Percentiles rank a stretch among this genome's conserved stretches.
Evolutionary conservation across 108 stramenopile species (phyloP).

Genomic region (Nitzschia sp.): DNA sequence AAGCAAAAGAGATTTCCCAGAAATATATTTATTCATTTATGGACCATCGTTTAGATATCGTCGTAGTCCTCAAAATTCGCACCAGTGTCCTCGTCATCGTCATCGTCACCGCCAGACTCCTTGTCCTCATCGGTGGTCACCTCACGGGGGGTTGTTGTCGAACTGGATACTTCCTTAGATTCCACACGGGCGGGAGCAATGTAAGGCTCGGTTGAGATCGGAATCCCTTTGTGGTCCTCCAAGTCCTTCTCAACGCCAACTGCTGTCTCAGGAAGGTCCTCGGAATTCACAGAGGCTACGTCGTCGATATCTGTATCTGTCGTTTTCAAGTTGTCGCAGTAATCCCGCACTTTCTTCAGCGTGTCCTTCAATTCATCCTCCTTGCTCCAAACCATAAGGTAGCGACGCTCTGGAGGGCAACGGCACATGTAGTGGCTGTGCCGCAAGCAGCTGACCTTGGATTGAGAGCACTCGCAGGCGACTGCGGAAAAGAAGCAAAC

Average conservation of each 20-base stretch:
- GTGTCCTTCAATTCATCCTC: constrained; percentile 67
- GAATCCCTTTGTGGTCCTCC: constrained; percentile 29
- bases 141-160: neutral
- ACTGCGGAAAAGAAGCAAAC: constrained; percentile 94
- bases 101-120: constrained; percentile 14
- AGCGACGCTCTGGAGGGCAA: constrained; percentile 70
- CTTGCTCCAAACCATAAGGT: constrained; percentile 74
- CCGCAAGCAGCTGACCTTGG: constrained; percentile 84
- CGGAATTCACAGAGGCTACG: neutral
- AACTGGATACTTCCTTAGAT: neutral
- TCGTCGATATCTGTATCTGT: neutral
- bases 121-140: constrained; percentile 31
- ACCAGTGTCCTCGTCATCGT: constrained; percentile 19
- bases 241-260: constrained; percentile 31
- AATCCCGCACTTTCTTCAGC: constrained; percentile 48
- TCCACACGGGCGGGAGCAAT: neutral
- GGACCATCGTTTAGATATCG: neutral
- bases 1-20: too few species aligned
- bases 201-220: constrained; percentile 21
- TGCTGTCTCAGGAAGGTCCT: constrained; percentile 18
- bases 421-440: constrained; percentile 89
- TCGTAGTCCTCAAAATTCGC: neutral
- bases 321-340: constrained; percentile 46
- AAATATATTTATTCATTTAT: neutral
- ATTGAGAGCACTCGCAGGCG: constrained; percentile 90